Conservation (phyloP, 805 yeast species). For the Candida multigemmis region DNA sequence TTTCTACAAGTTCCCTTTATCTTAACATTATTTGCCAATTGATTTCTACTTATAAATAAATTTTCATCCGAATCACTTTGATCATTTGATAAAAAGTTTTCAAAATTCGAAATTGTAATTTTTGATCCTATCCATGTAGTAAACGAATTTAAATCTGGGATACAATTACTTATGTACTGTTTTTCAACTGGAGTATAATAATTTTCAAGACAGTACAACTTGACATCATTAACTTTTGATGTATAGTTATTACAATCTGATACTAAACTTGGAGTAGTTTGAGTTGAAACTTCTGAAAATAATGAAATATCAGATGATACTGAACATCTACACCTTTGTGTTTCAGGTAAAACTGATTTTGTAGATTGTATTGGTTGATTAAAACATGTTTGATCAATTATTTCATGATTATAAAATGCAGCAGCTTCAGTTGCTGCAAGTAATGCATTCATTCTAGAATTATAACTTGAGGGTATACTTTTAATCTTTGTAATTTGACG, state of each 20-base stretch:
- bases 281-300: no score
- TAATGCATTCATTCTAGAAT: conserved; percentile 12
- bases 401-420: conserved; percentile 1
- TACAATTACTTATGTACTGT: conserved; percentile 26
- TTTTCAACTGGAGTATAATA: conserved; percentile 16
- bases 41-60: conserved; percentile 6
- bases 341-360: conserved; percentile 1
- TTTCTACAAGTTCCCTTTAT: conserved; percentile 9
- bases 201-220: conserved; percentile 6
- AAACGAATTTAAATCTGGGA: conserved; percentile 27
- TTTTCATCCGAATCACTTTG: conserved; percentile 3
- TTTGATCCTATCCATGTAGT: conserved; percentile 24
- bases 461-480: conserved; percentile 13
- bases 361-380: background rate
- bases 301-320: conserved; percentile 1
- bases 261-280: background rate
- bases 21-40: conserved; percentile 1
- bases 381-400: background rate
- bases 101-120: conserved; percentile 11
- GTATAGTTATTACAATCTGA: conserved; percentile 3
- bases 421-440: conserved; percentile 15
- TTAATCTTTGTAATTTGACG: conserved; percentile 15
- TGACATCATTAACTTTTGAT: conserved; percentile 2
- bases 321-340: conserved; percentile 1
- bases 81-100: conserved; percentile 3